phyloP scores from a whole-genome alignment of 2,329 filamentous ascomycete genomes.

The Aspergillus pseudonomiae region DNA sequence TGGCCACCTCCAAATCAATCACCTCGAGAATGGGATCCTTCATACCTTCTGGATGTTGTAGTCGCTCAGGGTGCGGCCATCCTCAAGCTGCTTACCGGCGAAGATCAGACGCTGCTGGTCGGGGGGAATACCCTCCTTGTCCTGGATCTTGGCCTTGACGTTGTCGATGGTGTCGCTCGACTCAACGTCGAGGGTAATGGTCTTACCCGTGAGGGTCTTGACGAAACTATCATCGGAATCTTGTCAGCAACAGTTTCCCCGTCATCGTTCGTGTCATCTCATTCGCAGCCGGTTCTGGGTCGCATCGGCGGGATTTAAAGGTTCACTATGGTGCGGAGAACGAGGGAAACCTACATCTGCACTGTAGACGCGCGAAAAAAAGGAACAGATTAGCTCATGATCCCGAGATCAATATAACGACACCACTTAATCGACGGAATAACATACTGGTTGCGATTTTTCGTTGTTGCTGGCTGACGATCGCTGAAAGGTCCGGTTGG shows the following conservation, averaged over 20 bases:
- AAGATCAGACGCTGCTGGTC: constrained; percentile 99
- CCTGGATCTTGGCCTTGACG: constrained; percentile 99
- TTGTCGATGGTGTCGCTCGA: constrained; percentile 99
- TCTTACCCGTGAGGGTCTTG: constrained; percentile 99
- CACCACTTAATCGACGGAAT: constrained; percentile 10
- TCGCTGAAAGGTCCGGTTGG: constrained; percentile 38
- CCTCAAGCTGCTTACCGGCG: constrained; percentile 98
- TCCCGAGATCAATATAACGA: constrained; percentile 17
- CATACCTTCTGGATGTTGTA: constrained; percentile 99
- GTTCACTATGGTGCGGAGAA: constrained; percentile 24
- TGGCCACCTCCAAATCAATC: constrained; percentile 6
- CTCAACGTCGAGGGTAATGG: constrained; percentile 99
- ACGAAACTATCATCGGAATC: constrained; percentile 73
- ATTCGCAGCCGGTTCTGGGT: constrained; percentile 11
- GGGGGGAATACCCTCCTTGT: constrained; percentile 98
- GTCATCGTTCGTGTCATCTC: constrained; percentile 7
- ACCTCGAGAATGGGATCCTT: constrained; percentile 23
- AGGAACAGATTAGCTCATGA: constrained; percentile 51
- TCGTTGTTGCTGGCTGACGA: constrained; percentile 48
- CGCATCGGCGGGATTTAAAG: constrained; percentile 23
- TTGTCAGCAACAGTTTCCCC: constrained; percentile 26
- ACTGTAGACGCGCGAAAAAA: constrained; percentile 58
- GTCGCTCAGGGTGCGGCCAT: constrained; percentile 93
- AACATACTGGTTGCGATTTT: constrained; percentile 50
- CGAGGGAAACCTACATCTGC: constrained; percentile 76